A percentile compares a stretch with the other conserved stretches of the same genome.
phyloP scores from a whole-genome alignment of 306 rosid genomes.

The Lupinus albus region DNA sequence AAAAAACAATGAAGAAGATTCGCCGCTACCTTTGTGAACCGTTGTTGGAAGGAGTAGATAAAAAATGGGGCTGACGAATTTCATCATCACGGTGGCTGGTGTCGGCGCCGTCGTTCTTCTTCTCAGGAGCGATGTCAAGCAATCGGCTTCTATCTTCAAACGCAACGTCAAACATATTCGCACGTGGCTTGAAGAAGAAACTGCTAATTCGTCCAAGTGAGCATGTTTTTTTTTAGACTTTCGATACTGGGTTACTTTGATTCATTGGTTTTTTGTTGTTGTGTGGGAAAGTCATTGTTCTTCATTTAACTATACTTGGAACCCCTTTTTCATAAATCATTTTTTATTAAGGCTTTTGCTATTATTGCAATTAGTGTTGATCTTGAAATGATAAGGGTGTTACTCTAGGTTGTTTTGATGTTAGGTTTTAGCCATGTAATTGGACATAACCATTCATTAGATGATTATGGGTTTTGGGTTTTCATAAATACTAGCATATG shows the following conservation, averaged over 20 bases:
- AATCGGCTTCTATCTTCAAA: conserved; percentile 49
- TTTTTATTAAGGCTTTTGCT: background rate
- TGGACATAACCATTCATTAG: background rate
- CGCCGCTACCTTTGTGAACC: background rate
- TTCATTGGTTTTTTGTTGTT: background rate
- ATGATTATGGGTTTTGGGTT: background rate
- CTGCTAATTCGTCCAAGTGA: conserved; percentile 51
- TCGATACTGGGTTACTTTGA: background rate
- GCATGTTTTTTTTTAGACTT: background rate
- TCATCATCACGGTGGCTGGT: conserved; percentile 58
- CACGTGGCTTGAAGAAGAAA: conserved; percentile 61
- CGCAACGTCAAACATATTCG: conserved; percentile 58
- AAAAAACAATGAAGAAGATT: no score
- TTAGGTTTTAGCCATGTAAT: background rate
- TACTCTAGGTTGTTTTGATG: no score
- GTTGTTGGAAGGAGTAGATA: background rate
- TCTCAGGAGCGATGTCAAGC: conserved; percentile 57
- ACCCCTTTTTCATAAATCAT: background rate
- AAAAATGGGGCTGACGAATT: conserved; percentile 53
- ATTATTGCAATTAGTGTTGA: no score
- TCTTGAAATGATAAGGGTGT: no score
- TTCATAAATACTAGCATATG: background rate
- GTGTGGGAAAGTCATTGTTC: no score
- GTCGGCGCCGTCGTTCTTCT: conserved; percentile 56
- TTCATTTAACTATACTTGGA: background rate